Conservation (phyloP, 139 green algal species). For the Closterium sp. region DNA sequence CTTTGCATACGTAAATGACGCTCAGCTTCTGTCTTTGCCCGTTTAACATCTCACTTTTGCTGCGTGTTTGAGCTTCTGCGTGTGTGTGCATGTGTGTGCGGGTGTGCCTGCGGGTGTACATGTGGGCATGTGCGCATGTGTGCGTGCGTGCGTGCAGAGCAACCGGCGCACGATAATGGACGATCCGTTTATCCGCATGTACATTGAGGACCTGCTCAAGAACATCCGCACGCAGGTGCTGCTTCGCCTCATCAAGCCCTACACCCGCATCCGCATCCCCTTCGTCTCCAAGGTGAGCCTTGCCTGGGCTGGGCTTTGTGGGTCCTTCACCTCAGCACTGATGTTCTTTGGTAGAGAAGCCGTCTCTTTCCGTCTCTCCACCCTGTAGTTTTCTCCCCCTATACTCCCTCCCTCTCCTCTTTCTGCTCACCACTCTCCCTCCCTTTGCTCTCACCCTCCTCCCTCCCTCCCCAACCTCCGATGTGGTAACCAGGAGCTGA, state of each 20-base stretch:
- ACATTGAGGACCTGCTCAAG: constrained; percentile 92
- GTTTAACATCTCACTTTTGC: background rate
- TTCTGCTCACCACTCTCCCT: background rate
- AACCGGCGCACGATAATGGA: constrained; percentile 85
- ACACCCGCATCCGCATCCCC: constrained; percentile 85
- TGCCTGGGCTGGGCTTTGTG: too few species aligned
- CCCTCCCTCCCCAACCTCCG: background rate
- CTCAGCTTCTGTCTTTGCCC: background rate
- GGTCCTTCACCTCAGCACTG: too few species aligned
- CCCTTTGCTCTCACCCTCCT: background rate
- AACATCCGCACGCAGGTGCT: constrained; percentile 95
- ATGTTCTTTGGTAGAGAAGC: too few species aligned
- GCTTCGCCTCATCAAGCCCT: constrained; percentile 86
- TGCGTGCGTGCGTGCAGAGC: constrained; percentile 12
- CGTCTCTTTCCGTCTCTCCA: background rate
- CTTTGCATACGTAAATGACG: too few species aligned
- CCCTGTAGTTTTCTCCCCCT: background rate
- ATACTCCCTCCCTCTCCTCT: background rate
- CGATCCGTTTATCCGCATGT: constrained; percentile 93
- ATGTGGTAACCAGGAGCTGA: constrained; percentile 66
- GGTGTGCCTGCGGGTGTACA: background rate
- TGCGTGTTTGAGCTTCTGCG: background rate
- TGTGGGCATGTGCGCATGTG: background rate
- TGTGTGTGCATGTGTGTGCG: background rate
- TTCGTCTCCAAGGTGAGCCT: constrained; percentile 71